A percentile compares a stretch with the other conserved stretches of the same genome.
Conservation (phyloP, 2,329 filamentous ascomycete species). For the Alternaria burnsii region DNA sequence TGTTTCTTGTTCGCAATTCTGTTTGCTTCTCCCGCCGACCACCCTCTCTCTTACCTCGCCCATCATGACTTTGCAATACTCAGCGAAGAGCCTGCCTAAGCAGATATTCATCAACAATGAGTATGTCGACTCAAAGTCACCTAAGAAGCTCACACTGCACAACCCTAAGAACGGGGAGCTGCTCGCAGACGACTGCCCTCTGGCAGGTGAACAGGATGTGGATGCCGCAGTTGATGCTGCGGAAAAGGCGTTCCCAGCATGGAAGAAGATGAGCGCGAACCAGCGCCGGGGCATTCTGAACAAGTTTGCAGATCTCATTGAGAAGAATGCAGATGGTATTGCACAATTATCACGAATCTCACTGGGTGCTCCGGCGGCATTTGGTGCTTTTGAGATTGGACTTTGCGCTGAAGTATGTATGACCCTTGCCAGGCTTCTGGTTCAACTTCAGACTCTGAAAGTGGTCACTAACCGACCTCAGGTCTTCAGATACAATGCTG, state of each 20-base stretch:
- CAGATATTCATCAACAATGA: conserved; percentile 53
- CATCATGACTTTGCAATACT: conserved; percentile 46
- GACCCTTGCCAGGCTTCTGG: conserved; percentile 14
- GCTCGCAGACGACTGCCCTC: conserved; percentile 59
- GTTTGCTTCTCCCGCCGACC: neutral
- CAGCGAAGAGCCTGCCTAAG: conserved; percentile 49
- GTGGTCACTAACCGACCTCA: conserved; percentile 20
- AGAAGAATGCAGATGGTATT: conserved; percentile 33
- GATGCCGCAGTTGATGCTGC: conserved; percentile 60
- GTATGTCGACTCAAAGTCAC: conserved; percentile 48
- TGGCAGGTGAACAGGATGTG: conserved; percentile 56
- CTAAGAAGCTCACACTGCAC: conserved; percentile 58
- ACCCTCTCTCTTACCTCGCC: neutral
- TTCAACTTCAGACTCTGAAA: neutral
- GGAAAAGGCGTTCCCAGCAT: conserved; percentile 58
- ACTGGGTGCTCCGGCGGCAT: conserved; percentile 56
- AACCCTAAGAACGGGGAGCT: conserved; percentile 61
- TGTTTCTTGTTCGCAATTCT: neutral
- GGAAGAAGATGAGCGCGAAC: conserved; percentile 45
- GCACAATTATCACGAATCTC: conserved; percentile 54
- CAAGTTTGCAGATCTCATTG: conserved; percentile 46
- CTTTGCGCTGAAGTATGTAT: conserved; percentile 45
- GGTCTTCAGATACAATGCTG: conserved; percentile 48
- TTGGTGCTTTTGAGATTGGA: conserved; percentile 57
- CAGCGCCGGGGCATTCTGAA: conserved; percentile 41